Base-by-base conservation (phyloP, 139 green algal genomes). In the Asterochloris erici region DNA sequence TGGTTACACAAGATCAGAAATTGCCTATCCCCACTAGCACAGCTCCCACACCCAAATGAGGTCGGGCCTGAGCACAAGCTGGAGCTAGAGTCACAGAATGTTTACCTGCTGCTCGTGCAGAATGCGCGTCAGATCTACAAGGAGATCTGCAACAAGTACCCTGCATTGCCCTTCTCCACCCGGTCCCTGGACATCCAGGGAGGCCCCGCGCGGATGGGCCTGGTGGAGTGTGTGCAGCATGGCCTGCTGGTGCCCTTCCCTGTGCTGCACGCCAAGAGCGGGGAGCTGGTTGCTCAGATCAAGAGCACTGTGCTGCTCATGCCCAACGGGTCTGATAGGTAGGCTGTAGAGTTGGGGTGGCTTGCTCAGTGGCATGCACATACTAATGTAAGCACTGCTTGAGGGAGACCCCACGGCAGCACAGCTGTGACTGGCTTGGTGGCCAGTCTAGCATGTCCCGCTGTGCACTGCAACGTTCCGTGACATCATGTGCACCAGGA, bases 241-340 rank as follows among this genome's bases (percentile, higher is more conserved):
- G 93, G 94, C 54, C 92, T 99, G 77, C 86, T 99, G 84, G 87
- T 96, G 80, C 84, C 95, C 11, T 99, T 98, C 91, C 97, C 97
- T 24, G 97, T 99, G 76, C 87, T 98, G 77, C 93, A 98, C 83
- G 97, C 99, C 89, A 98, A 98, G 90, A 63, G 70, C 90, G 69
- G 89, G 87, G 64, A 82, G 28, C 68, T 79, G 38, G 75, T 87
- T 73, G 84, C 79, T n/a, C 96, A 99, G 89, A 87, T 98, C 84
- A 99, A 99, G 91, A 92, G 89, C 82, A 99, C 97, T 0, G 91
- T 99, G 74, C 90, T 99, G 85, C 88, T 99, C 76, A 98, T 99
- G 97, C 92, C 94, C 77, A 98, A 96, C 86, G 97, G 97, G 81
- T 93, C 82, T 28, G 94, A 98, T 86, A 86, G 91, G 54, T 86